Evolutionary conservation across 257 asterid genomes (phyloP).

Genomic region (Plantago ovata): DNA sequence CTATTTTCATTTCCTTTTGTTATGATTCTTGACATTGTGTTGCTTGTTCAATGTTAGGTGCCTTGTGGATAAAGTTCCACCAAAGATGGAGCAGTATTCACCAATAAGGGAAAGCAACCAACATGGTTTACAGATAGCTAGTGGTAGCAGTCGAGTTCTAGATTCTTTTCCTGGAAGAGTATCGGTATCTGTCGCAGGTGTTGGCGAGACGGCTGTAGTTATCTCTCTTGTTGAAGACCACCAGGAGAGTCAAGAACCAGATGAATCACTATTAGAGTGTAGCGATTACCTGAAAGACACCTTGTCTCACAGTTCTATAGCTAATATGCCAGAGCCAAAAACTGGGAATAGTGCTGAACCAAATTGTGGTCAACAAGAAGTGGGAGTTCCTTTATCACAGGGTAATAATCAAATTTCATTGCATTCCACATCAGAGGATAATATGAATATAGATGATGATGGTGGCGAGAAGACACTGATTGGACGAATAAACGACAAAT

Average conservation of each 20-base stretch:
- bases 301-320: slow-evolving; percentile 24
- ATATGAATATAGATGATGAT: slow-evolving; percentile 33
- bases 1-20: no score
- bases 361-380: slow-evolving; percentile 29
- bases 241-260: slow-evolving; percentile 39
- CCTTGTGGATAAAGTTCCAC: slow-evolving; percentile 31
- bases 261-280: slow-evolving; percentile 27
- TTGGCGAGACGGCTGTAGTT: slow-evolving; percentile 82
- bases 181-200: slow-evolving; percentile 80
- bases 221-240: slow-evolving; percentile 59
- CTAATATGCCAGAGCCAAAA: slow-evolving; percentile 31
- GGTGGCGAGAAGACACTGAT: slow-evolving; percentile 24
- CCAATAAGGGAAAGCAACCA: slow-evolving; percentile 31
- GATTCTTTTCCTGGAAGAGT: slow-evolving; percentile 69
- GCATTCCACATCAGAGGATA: slow-evolving; percentile 24
- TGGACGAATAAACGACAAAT: slow-evolving; percentile 24
- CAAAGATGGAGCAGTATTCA: slow-evolving; percentile 29
- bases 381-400: slow-evolving; percentile 32
- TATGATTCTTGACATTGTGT: slow-evolving; percentile 27
- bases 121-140: slow-evolving; percentile 31
- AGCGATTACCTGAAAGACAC: slow-evolving; percentile 28
- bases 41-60: slow-evolving; percentile 68
- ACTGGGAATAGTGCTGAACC: slow-evolving; percentile 26
- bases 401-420: slow-evolving; percentile 27
- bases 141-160: slow-evolving; percentile 33